phyloP scores from a whole-genome alignment of 345 rosid species.

The Eucalyptus regnans region DNA sequence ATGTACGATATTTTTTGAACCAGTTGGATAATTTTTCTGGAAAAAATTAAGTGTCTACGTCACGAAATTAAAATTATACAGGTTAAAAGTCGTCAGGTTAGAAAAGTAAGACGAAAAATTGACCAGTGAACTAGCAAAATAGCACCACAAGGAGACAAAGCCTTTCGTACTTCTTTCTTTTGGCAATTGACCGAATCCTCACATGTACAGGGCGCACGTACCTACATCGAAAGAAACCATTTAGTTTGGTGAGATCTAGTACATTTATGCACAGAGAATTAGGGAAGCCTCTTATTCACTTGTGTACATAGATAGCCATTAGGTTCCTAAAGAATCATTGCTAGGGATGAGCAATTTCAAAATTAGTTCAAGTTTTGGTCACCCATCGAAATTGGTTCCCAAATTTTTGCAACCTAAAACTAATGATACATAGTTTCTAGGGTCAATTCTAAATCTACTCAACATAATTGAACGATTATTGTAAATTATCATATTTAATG shows the following conservation, averaged over 20 bases:
- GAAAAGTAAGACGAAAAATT: background rate
- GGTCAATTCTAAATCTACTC: fast-evolving
- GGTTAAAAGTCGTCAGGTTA: background rate
- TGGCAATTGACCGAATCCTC: background rate
- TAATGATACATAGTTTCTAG: fast-evolving
- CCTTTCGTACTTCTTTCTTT: background rate
- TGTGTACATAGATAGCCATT: background rate
- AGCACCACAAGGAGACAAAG: background rate
- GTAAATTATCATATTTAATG: fast-evolving
- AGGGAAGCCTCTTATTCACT: background rate
- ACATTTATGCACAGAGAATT: background rate
- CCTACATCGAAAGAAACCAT: background rate
- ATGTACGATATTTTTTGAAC: background rate
- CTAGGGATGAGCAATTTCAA: background rate
- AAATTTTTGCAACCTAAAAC: too few relatives aligned
- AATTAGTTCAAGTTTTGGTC: fast-evolving
- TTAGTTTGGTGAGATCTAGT: background rate
- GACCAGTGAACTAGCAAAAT: background rate
- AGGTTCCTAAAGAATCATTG: background rate
- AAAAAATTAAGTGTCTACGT: too few relatives aligned
- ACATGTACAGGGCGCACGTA: background rate
- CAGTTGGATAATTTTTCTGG: too few relatives aligned
- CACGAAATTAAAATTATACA: too few relatives aligned
- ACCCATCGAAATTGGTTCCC: background rate
- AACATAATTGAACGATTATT: fast-evolving